Evolutionary conservation across 305 asterid genomes (phyloP), one percentile per base, ranked within the genome.

Genomic region (Fraxinus greggii): DNA sequence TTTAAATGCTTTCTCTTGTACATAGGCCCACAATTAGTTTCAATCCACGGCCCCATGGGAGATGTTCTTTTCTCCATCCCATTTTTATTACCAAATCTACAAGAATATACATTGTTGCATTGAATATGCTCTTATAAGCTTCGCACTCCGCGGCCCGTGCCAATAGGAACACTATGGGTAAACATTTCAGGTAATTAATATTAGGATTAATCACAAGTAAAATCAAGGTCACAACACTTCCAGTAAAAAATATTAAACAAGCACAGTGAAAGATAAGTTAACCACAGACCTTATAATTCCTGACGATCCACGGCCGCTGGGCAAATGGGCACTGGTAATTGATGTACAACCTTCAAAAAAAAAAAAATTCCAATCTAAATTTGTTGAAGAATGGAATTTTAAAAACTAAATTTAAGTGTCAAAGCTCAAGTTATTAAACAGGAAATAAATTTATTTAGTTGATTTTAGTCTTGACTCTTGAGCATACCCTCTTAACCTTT

Each of bases 241-340:
- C 67, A 42, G 26, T 28, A 51, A 77, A 32, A 2, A 7, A 26
- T 54, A 56, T 17, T 28, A 7, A 23, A 19, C 70, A 33, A 23
- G 3, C 26, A 67, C n/a, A 85, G 17, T 2, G 56, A 29, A 78
- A 29, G 10, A 9, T 63, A 63, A 63, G 17, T 23, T 23, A 65
- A 26, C 29, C 3, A 7, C 80, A 76, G 77, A 95, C 99, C 98
- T 92, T 95, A 79, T 83, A 89, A 84, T 95, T 95, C 87, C 97
- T 87, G 79, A 84, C 83, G 26, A 95, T 89, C 97, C 98, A 93
- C 1, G 81, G 85, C 24, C 98, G 97, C 88, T 93, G 98, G 80
- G 95, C 92, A 88, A n/a, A 91, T 0, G 98, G 99, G 82, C 97
- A 92, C 33, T 83, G 81, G 75, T 88, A 86, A 84, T 73, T 88